Evolutionary conservation across 2,329 filamentous ascomycete genomes (phyloP).

Genomic region (Fusarium sp.): DNA sequence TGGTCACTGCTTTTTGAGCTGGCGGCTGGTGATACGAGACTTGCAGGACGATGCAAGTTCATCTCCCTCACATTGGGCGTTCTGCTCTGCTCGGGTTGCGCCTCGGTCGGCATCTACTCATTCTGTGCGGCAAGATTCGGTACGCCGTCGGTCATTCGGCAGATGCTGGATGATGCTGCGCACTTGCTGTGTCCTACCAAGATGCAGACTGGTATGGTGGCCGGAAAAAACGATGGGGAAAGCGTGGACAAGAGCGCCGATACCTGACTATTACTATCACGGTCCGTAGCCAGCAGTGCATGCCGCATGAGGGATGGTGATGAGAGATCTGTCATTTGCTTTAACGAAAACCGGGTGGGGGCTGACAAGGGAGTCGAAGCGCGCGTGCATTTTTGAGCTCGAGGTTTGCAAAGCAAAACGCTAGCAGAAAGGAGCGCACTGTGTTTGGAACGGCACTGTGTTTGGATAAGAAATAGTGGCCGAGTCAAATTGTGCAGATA

Average conservation of each 20-base stretch:
- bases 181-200: not conserved
- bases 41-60: not conserved
- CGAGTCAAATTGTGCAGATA: too few relatives aligned
- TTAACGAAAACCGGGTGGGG: too few relatives aligned
- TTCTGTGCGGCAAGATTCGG: not conserved
- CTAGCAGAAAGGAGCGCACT: too few relatives aligned
- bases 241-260: not conserved
- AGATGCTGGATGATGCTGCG: not conserved
- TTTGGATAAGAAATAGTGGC: too few relatives aligned
- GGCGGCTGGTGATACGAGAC: not conserved
- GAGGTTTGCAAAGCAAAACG: too few relatives aligned
- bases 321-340: too few relatives aligned
- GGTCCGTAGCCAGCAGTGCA: too few relatives aligned
- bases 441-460: too few relatives aligned
- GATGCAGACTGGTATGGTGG: not conserved
- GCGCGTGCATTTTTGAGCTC: too few relatives aligned
- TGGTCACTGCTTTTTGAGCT: not conserved
- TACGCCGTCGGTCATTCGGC: not conserved
- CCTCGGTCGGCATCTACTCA: not conserved
- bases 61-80: not conserved
- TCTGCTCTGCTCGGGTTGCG: not conserved
- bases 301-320: too few relatives aligned
- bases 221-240: not conserved
- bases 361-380: too few relatives aligned
- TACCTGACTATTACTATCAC: not conserved